These are phyloP conservation scores for Bremia lactucae DNA, from an alignment of 352 stramenopile genomes.

Conservation along the genomic window DNA sequence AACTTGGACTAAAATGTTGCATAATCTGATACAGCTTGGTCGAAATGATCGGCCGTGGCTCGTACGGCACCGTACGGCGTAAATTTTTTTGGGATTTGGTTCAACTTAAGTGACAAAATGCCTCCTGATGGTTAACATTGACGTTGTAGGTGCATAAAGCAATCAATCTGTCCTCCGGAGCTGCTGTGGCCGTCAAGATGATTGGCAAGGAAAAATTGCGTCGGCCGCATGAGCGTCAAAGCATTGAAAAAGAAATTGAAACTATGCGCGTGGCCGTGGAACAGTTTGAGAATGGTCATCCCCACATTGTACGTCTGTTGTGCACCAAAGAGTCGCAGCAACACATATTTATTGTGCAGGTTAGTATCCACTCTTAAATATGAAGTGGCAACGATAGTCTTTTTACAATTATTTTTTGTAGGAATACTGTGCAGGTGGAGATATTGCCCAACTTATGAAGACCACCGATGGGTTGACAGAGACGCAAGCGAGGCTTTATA, in stretches of 20 bases:
- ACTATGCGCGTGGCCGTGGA: slow-evolving; percentile 79
- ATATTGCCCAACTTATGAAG: slow-evolving; percentile 71
- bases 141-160: slow-evolving; percentile 59
- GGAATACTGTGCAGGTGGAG: slow-evolving; percentile 72
- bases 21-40: slow-evolving; percentile 35
- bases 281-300: slow-evolving; percentile 80
- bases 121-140: neutral
- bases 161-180: slow-evolving; percentile 67
- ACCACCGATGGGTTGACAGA: slow-evolving; percentile 41
- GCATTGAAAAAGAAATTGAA: slow-evolving; percentile 81
- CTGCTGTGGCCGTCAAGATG: slow-evolving; percentile 72
- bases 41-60: slow-evolving; percentile 66
- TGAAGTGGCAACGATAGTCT: no score
- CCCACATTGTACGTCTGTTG: slow-evolving; percentile 69
- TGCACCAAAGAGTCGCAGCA: slow-evolving; percentile 76
- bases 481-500: slow-evolving; percentile 59
- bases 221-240: slow-evolving; percentile 57
- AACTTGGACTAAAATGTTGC: slow-evolving; percentile 1
- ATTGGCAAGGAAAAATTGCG: slow-evolving; percentile 70
- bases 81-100: neutral
- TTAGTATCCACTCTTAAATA: slow-evolving; percentile 7
- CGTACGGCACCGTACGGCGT: slow-evolving; percentile 61
- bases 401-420: slow-evolving; percentile 11
- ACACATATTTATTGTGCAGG: slow-evolving; percentile 76
- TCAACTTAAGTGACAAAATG: neutral